Evolutionary conservation across 2,329 filamentous ascomycete genomes (phyloP).

Genomic region (Aspergillus japonicus): DNA sequence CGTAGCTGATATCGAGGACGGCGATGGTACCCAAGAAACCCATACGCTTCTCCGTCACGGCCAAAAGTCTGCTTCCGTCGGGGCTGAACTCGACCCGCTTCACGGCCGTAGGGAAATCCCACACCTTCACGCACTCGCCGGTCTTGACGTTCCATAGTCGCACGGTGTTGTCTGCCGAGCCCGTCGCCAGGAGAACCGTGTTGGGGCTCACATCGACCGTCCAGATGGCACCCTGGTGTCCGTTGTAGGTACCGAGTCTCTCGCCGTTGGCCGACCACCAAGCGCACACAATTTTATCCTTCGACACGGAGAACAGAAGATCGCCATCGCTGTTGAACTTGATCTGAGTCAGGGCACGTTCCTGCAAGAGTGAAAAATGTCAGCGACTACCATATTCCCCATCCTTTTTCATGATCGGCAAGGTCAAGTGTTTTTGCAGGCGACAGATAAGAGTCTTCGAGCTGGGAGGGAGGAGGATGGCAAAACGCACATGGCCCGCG

Average conservation of each 20-base stretch:
- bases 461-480: conserved; percentile 11
- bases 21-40: conserved; percentile 92
- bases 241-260: conserved; percentile 92
- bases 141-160: conserved; percentile 94
- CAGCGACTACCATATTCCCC: neutral
- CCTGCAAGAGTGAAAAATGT: conserved; percentile 45
- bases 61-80: conserved; percentile 84
- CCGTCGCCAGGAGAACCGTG: conserved; percentile 85
- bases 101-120: conserved; percentile 95
- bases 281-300: conserved; percentile 94
- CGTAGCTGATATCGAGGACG: conserved; percentile 83
- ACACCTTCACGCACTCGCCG: conserved; percentile 90
- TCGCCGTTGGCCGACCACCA: conserved; percentile 99
- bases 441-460: neutral
- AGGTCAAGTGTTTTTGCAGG: neutral
- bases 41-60: conserved; percentile 98
- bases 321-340: conserved; percentile 96
- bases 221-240: conserved; percentile 98
- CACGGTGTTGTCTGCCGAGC: conserved; percentile 97
- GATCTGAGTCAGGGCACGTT: conserved; percentile 93
- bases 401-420: neutral
- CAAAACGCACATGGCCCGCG: conserved; percentile 73
- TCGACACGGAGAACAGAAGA: conserved; percentile 90
- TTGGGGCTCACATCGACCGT: conserved; percentile 95
- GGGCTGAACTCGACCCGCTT: conserved; percentile 98